Evolutionary conservation across 2,329 filamentous ascomycete species (phyloP).

Genomic region (Rhynchosporium agropyri): DNA sequence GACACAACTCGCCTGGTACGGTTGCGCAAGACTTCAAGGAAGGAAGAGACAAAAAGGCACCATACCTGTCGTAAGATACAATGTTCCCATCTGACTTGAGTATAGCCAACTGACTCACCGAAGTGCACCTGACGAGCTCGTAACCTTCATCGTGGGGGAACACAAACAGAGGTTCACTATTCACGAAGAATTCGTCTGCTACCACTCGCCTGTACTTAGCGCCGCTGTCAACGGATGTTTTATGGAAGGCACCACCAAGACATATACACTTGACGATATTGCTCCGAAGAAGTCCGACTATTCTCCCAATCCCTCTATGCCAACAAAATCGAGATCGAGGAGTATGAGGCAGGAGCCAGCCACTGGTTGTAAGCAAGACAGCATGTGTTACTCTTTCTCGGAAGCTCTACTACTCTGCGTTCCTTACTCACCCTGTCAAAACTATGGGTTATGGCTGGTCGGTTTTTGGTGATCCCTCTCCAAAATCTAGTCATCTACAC

Average conservation of each 20-base stretch:
- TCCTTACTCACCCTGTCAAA: no score
- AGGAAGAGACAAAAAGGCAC: background rate
- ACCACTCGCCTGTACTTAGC: conserved; percentile 34
- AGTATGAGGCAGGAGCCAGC: no score
- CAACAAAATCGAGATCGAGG: background rate
- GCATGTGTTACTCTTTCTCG: background rate
- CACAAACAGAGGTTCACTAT: background rate
- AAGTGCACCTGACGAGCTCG: conserved; percentile 8
- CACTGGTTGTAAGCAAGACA: background rate
- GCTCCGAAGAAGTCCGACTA: background rate
- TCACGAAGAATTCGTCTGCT: conserved; percentile 50
- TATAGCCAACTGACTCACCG: background rate
- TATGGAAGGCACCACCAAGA: background rate
- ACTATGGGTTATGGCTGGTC: no score
- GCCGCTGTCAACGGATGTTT: background rate
- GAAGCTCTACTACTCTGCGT: background rate
- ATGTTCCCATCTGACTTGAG: background rate
- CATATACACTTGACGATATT: background rate
- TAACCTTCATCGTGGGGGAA: conserved; percentile 20
- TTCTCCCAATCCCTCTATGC: background rate
- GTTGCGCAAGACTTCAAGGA: no score
- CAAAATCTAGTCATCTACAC: background rate
- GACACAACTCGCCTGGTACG: no score
- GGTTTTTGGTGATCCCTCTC: background rate
- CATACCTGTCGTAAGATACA: background rate